These are phyloP conservation scores for Aphanomyces cochlioides DNA, from an alignment of 352 stramenopile genomes.

Conservation along the genomic window DNA sequence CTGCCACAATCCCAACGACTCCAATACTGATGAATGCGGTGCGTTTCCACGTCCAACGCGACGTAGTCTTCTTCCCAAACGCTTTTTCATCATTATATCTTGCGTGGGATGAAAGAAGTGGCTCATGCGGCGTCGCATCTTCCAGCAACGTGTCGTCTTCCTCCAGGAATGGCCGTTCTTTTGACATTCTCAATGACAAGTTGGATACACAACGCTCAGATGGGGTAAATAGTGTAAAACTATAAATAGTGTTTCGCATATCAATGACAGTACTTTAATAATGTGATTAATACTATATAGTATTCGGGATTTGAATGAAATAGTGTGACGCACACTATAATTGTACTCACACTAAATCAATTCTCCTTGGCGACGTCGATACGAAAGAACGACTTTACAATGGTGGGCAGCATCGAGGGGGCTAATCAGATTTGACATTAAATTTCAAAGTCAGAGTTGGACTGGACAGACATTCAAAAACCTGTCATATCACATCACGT, in stretches of 20 bases:
- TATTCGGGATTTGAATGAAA: too few relatives aligned
- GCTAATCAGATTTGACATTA: too few relatives aligned
- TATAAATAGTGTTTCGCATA: not conserved
- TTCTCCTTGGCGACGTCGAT: too few relatives aligned
- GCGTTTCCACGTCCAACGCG: constrained; percentile 17
- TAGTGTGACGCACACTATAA: too few relatives aligned
- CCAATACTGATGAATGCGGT: not conserved
- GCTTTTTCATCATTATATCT: not conserved
- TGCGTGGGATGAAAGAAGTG: not conserved
- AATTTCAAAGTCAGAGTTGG: too few relatives aligned
- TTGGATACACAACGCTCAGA: not conserved
- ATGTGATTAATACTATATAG: too few relatives aligned
- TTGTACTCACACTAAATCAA: too few relatives aligned
- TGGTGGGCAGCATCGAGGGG: too few relatives aligned
- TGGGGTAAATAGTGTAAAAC: not conserved
- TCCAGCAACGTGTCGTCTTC: not conserved
- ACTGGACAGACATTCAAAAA: too few relatives aligned
- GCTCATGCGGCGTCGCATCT: not conserved
- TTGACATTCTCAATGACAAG: not conserved
- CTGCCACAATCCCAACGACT: not conserved
- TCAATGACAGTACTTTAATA: too few relatives aligned
- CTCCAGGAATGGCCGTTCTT: not conserved
- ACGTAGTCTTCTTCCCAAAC: not conserved
- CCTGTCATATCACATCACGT: too few relatives aligned
- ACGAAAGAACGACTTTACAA: too few relatives aligned